Base-by-base conservation (phyloP, 164 flowering plant species). In the Vitis rupestris region DNA sequence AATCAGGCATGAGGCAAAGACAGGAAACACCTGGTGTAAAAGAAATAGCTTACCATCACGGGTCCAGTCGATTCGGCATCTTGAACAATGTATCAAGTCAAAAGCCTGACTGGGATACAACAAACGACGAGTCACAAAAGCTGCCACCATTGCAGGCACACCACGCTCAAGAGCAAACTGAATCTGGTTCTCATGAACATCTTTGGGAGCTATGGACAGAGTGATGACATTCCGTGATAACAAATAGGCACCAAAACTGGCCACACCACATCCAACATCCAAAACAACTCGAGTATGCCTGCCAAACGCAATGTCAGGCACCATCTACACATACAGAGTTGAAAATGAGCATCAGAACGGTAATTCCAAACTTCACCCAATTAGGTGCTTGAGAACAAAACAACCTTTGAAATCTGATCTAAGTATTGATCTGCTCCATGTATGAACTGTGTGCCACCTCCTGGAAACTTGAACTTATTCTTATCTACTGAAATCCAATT, bases 401-500 rank as follows among this genome's bases (percentile, higher is more conserved):
- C 4, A 29, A 94, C 98, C 97, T 88, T 63, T n/a, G 91, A 80
- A 55, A 94, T 90, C 81, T 94, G 97, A 85, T 90, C 82, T 81
- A 96, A 70, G 78, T 96, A 96, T 59, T 89, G 80, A 75, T 93
- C 83, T n/a, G 97, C 99, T 52, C 99, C 99, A 65, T 90, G 99
- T 63, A 96, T 96, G 72, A 93, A 96, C 79, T 93, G 98, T 10
- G 99, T 93, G 15, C 99, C 99, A 50, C 99, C 99, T 74, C 99
- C 99, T 9, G 98, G 97, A 85, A 96, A 96, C 77, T 78, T 93
- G 68, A 96, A 96, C 79, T 90, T 96, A 71, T 89, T 89, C 66
- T 89, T 89, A 15, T 64, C 80, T 72, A 69, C 81, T 4, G 75
- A 63, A 63, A 96, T 93, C 99, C 98, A 96, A 77, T 96, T 96